Conservation (phyloP, 2,329 filamentous ascomycete genomes). For the Sphaerulina populicola region DNA sequence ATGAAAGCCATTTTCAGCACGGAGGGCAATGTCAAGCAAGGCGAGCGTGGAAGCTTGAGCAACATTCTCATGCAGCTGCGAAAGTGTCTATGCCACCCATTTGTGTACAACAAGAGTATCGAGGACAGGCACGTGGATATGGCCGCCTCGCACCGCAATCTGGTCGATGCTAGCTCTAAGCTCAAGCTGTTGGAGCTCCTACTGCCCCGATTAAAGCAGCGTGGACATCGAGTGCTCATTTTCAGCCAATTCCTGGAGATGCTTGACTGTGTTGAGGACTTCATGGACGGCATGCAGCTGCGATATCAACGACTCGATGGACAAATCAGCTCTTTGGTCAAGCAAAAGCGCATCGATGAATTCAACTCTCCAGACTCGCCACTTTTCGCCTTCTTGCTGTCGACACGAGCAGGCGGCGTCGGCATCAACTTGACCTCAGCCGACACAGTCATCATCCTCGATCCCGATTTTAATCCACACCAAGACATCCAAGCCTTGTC, state of each 20-base stretch:
- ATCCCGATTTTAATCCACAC: constrained; percentile 95
- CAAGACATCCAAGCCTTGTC: constrained; percentile 95
- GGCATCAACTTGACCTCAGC: constrained; percentile 96
- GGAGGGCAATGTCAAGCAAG: constrained; percentile 50
- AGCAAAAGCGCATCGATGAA: constrained; percentile 87
- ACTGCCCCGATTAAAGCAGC: constrained; percentile 74
- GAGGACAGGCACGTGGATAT: constrained; percentile 66
- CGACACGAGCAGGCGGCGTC: constrained; percentile 88
- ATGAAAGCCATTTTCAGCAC: constrained; percentile 78
- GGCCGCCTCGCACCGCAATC: constrained; percentile 61
- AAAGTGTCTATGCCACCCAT: constrained; percentile 92
- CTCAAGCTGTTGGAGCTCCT: constrained; percentile 75
- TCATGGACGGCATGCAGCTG: constrained; percentile 66
- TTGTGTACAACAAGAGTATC: constrained; percentile 82
- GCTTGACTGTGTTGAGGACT: constrained; percentile 84
- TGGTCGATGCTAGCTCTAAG: constrained; percentile 87
- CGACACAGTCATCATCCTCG: constrained; percentile 94
- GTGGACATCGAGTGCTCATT: constrained; percentile 82
- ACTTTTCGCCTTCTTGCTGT: constrained; percentile 84
- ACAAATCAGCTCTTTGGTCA: constrained; percentile 68
- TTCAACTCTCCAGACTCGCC: constrained; percentile 80
- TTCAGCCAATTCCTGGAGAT: constrained; percentile 93
- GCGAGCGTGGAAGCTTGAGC: constrained; percentile 72
- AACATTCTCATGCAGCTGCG: constrained; percentile 94
- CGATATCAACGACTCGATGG: constrained; percentile 77